Evolutionary conservation across 129 eudicot genomes (phyloP).

Genomic region (Daucus carota): DNA sequence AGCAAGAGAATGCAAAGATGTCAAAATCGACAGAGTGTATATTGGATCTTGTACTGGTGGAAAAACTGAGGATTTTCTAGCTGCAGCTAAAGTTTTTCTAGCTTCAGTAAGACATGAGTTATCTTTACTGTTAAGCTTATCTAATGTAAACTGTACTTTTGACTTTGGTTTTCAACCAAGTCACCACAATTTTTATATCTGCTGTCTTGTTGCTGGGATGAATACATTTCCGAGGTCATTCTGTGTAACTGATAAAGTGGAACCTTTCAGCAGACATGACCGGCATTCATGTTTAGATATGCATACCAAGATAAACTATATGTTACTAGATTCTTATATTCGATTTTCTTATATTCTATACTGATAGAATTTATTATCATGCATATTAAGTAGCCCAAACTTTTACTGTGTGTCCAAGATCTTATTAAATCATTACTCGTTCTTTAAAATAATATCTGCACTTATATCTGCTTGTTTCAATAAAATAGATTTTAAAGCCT

Average conservation of each 20-base stretch:
- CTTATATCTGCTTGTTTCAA: background rate
- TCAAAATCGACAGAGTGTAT: conserved; percentile 91
- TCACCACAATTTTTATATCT: background rate
- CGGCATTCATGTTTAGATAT: background rate
- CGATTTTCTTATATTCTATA: background rate
- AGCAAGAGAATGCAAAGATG: conserved; percentile 96
- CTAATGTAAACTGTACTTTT: background rate
- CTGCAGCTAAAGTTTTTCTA: conserved; percentile 89
- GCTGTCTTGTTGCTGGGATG: background rate
- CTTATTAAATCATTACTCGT: background rate
- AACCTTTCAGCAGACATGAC: background rate
- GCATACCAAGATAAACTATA: background rate
- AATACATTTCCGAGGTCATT: background rate
- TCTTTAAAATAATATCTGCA: background rate
- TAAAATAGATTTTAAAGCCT: background rate
- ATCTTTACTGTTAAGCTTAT: background rate
- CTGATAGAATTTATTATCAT: background rate
- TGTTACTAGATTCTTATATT: background rate
- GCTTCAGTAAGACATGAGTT: conserved; percentile 56
- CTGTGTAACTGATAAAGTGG: background rate
- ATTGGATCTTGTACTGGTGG: conserved; percentile 99
- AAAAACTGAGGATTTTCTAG: conserved; percentile 89
- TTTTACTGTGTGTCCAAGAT: background rate
- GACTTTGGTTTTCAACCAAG: background rate
- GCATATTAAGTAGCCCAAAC: background rate